These are phyloP conservation scores for Geotrichum phurueaensis DNA, from an alignment of 1,139 yeast species.

Conservation along the genomic window DNA sequence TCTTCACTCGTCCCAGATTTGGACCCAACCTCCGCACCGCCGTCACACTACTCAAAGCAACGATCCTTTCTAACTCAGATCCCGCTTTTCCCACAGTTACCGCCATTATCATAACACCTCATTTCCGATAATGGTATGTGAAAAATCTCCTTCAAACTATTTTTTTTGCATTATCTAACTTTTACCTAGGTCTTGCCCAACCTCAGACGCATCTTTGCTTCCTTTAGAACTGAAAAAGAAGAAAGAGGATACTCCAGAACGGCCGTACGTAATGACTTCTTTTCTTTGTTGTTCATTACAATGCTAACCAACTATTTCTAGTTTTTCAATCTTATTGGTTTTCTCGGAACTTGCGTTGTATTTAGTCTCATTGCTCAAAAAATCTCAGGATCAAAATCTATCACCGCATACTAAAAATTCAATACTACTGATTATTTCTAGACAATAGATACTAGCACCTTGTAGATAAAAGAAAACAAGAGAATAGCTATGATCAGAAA, in stretches of 20 bases:
- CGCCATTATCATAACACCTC: neutral
- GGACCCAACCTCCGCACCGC: neutral
- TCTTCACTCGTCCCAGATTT: neutral
- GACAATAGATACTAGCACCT: neutral
- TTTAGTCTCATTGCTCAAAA: constrained; percentile 78
- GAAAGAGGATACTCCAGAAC: constrained; percentile 69
- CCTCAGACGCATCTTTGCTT: constrained; percentile 68
- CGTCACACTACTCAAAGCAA: neutral
- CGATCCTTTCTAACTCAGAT: neutral
- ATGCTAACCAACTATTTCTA: constrained; percentile 15
- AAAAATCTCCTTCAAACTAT: neutral
- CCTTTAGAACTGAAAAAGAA: constrained; percentile 80
- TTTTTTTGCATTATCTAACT: neutral
- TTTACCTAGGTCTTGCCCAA: constrained; percentile 46
- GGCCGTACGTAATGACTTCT: constrained; percentile 42
- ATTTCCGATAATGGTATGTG: neutral
- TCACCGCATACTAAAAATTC: constrained; percentile 1
- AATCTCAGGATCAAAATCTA: constrained; percentile 23
- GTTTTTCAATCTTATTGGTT: constrained; percentile 75
- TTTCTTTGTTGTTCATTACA: neutral
- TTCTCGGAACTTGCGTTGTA: constrained; percentile 70
- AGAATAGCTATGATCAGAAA: neutral
- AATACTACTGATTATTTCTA: too few relatives aligned
- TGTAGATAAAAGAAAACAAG: neutral
- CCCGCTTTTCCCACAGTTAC: neutral